Evolutionary conservation across 2,329 filamentous ascomycete species (phyloP).

Genomic region (Diaporthe longicolla): DNA sequence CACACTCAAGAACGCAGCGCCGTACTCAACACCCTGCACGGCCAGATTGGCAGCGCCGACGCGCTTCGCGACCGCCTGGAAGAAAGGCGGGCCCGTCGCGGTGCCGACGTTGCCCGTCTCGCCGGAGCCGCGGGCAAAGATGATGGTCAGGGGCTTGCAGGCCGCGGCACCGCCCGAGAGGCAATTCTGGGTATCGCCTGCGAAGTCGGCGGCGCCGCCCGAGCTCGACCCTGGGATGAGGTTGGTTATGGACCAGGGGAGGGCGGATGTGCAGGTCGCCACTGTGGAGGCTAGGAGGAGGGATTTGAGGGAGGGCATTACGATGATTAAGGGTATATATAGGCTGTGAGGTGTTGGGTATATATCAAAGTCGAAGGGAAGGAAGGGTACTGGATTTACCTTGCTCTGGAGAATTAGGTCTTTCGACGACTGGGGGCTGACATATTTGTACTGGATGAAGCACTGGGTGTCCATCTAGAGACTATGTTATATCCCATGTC

Average conservation of each 20-base stretch:
- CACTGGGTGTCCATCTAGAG: too few relatives aligned
- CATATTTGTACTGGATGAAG: constrained; percentile 4
- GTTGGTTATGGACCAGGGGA: background rate
- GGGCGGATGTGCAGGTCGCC: background rate
- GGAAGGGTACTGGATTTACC: rapidly evolving
- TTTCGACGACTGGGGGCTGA: too few relatives aligned
- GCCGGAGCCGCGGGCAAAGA: constrained; percentile 50
- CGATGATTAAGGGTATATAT: too few relatives aligned
- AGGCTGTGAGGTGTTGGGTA: background rate
- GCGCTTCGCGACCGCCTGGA: constrained; percentile 43
- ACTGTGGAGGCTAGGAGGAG: background rate
- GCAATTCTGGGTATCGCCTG: constrained; percentile 28
- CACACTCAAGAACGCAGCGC: constrained; percentile 46
- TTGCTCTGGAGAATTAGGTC: background rate
- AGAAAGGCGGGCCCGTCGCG: constrained; percentile 47
- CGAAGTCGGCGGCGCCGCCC: background rate
- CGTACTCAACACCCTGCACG: constrained; percentile 49
- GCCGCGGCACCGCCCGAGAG: constrained; percentile 10
- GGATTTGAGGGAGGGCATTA: background rate
- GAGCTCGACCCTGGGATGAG: background rate
- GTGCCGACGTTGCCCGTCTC: constrained; percentile 48
- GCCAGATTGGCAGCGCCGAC: constrained; percentile 43
- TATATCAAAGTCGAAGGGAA: background rate
- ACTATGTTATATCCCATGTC: too few relatives aligned
- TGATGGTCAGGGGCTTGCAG: constrained; percentile 45